Evolutionary conservation across 148 eudicot species (phyloP), one percentile per base, ranked within the genome.

Genomic region (Euryodendron excelsum): DNA sequence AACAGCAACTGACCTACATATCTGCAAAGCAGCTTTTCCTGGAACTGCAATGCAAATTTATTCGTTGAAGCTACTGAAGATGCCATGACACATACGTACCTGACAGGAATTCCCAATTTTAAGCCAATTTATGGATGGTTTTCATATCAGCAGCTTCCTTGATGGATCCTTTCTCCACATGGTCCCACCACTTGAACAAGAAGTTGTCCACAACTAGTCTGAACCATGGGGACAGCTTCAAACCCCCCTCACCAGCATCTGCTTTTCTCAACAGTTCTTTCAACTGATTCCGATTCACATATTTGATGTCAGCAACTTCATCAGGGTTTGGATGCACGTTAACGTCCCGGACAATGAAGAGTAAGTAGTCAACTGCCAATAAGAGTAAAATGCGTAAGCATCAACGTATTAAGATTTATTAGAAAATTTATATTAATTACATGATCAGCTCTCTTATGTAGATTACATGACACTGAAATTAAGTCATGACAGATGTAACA

Each of bases 171-270:
- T 90, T 88, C 86, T 91, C 89, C 3, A 91, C 97, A 78, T 94
- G 92, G 30, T 94, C 97, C 98, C 98, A 94, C 97, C 97, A 94
- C 77, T 94, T 90, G 87, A 84, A 89, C 87, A 94, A 83, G 90
- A 94, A 94, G 84, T 92, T 94, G 84, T 94, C 98, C 1, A 94
- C 97, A 0, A 92, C 91, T 3, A 94, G 84, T 69, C 97, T 82
- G 90, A 94, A 94, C 98, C 98, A 94, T 2, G 98, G 98, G 27
- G 98, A 94, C 27, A 94, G 84, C 87, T 90, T 94, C 84, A 94
- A 28, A 39, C 98, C 95, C 21, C 84, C 97, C 78, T 94, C 97
- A 0, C 98, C 98, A 2, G 94, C 97, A 85, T 94, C 98, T 31
- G 94, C 97, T 83, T 94, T 91, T 78, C 83, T 82, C 73, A 93